Evolutionary conservation across 352 stramenopile genomes (phyloP).

Genomic region (Phytopythium sindhum): DNA sequence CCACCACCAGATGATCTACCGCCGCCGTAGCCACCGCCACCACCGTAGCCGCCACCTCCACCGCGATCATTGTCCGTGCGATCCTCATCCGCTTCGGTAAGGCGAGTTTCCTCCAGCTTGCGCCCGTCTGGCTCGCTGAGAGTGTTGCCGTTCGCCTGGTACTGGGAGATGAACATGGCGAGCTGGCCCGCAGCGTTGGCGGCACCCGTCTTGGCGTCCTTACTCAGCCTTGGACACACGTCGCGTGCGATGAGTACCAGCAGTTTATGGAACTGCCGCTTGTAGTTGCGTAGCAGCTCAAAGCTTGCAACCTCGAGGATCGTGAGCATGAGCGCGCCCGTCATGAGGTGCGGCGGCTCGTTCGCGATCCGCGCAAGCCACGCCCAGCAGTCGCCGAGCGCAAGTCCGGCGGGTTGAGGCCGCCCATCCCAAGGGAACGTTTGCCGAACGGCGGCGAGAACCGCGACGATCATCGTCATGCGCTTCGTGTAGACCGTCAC

Average conservation of each 20-base stretch:
- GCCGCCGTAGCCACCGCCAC: slow-evolving; percentile 22
- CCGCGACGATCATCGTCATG: slow-evolving; percentile 74
- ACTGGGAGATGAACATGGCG: slow-evolving; percentile 70
- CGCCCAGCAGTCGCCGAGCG: slow-evolving; percentile 65
- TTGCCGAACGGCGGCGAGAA: slow-evolving; percentile 70
- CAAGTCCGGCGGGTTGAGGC: slow-evolving; percentile 44
- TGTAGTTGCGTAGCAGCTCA: slow-evolving; percentile 61
- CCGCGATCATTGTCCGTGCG: slow-evolving; percentile 41
- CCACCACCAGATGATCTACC: slow-evolving; percentile 28
- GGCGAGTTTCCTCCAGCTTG: slow-evolving; percentile 69
- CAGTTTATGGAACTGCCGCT: slow-evolving; percentile 77
- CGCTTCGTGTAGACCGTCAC: slow-evolving; percentile 75
- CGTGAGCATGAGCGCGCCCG: slow-evolving; percentile 57
- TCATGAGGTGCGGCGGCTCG: slow-evolving; percentile 69
- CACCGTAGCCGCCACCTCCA: slow-evolving; percentile 10
- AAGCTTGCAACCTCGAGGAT: slow-evolving; percentile 78
- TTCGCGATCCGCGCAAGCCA: slow-evolving; percentile 72
- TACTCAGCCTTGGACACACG: slow-evolving; percentile 60
- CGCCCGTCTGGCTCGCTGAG: slow-evolving; percentile 56
- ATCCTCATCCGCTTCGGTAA: slow-evolving; percentile 66
- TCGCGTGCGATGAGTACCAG: slow-evolving; percentile 64
- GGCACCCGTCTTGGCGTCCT: slow-evolving; percentile 68
- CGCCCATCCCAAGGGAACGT: slow-evolving; percentile 58
- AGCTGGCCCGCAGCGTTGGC: slow-evolving; percentile 73
- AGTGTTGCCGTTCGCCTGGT: slow-evolving; percentile 52